These are phyloP conservation scores for Rauvolfia tetraphylla DNA, from an alignment of 257 asterid species.

Conservation along the genomic window DNA sequence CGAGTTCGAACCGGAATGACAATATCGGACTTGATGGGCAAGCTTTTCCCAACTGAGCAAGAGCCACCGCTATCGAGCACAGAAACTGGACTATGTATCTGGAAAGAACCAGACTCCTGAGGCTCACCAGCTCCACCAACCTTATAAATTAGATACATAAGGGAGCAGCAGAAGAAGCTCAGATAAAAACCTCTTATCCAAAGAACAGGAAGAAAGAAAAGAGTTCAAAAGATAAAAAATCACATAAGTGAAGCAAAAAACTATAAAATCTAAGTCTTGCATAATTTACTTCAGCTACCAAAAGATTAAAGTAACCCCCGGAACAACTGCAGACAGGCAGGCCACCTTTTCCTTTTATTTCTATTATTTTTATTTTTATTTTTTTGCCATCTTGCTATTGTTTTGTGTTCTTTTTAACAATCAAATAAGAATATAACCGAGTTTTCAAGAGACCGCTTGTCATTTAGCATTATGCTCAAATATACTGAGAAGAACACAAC, in stretches of 20 bases:
- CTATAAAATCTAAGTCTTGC: not conserved
- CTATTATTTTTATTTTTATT: too few relatives aligned
- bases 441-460: not conserved
- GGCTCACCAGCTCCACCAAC: conserved; percentile 16
- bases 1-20: conserved; percentile 51
- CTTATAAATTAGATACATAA: not conserved
- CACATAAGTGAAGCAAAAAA: not conserved
- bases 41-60: conserved; percentile 38
- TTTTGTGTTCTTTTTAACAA: not conserved
- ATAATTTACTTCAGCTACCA: not conserved
- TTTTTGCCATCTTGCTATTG: not conserved
- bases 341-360: not conserved
- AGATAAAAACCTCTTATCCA: not conserved
- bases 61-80: conserved; percentile 64
- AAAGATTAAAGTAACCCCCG: not conserved
- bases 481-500: not conserved
- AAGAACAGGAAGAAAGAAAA: not conserved
- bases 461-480: not conserved
- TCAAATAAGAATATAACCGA: not conserved
- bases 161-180: not conserved
- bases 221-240: not conserved
- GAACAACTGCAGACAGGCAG: not conserved
- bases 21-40: conserved; percentile 31
- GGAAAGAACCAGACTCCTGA: conserved; percentile 40
- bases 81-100: conserved; percentile 66